A percentile compares a stretch with the other conserved stretches of the same genome.
These are phyloP conservation scores for Artomyces pyxidatus DNA, from an alignment of 768 basidiomycete genomes.

Conservation along the genomic window DNA sequence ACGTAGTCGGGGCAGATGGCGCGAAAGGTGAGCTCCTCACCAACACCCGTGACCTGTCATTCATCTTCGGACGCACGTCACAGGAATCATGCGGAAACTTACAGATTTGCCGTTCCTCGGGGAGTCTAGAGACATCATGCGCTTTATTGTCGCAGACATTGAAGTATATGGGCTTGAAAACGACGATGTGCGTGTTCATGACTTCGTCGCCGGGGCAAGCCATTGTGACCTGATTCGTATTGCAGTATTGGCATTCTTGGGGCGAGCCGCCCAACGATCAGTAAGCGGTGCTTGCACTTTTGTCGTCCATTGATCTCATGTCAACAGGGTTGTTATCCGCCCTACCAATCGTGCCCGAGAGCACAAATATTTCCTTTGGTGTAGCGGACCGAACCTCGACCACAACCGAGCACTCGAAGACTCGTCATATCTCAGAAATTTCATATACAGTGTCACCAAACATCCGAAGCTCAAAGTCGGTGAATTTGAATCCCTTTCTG, in stretches of 20 bases:
- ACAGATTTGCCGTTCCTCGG: slow-evolving; percentile 1
- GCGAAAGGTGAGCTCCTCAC: background rate
- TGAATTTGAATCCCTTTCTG: background rate
- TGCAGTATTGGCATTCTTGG: slow-evolving; percentile 1
- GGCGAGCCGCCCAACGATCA: background rate
- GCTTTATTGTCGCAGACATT: slow-evolving; percentile 3
- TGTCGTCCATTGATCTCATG: no score
- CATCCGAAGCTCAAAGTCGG: background rate
- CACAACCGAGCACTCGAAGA: background rate
- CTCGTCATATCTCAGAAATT: background rate
- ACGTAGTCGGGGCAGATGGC: slow-evolving; percentile 6
- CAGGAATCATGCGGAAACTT: background rate
- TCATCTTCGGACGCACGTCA: background rate
- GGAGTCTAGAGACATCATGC: background rate
- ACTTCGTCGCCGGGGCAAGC: no score
- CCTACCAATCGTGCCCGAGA: background rate
- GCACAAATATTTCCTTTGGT: background rate
- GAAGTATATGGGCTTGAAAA: background rate
- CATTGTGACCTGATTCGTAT: no score
- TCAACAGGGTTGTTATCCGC: background rate
- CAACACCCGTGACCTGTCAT: background rate
- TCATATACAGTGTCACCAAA: background rate
- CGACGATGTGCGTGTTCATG: background rate
- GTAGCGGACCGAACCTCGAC: background rate
- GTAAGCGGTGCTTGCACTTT: background rate